Percentiles rank a stretch among this genome's conserved stretches.
These are phyloP conservation scores for Oehlia diaphana DNA, from an alignment of 192 early-diverging fungal species.

Conservation along the genomic window DNA sequence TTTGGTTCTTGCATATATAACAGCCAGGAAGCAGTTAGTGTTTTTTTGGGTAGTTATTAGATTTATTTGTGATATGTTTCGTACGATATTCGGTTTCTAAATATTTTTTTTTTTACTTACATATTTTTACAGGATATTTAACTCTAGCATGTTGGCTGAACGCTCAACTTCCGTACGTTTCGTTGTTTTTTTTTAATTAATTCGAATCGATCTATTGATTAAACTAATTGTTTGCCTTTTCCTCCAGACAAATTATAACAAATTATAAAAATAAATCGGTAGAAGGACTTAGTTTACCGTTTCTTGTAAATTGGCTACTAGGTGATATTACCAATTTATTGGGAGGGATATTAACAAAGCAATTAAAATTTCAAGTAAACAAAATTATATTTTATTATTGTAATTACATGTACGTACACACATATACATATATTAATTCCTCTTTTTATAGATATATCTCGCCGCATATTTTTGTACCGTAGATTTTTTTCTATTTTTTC, in stretches of 20 bases:
- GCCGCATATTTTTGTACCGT: conserved; percentile 50
- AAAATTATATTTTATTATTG: neutral
- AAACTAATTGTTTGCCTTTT: neutral
- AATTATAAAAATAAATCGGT: conserved; percentile 46
- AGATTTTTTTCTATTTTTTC: conserved; percentile 41
- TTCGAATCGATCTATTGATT: neutral
- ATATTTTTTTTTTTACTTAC: neutral
- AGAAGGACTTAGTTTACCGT: conserved; percentile 52
- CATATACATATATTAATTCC: neutral
- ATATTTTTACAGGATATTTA: conserved; percentile 44
- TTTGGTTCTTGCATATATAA: conserved; percentile 54
- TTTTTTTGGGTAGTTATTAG: conserved; percentile 35
- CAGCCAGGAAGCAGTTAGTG: conserved; percentile 38
- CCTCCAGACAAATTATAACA: conserved; percentile 43
- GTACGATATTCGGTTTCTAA: neutral
- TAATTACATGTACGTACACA: too few relatives aligned
- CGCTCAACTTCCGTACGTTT: conserved; percentile 70
- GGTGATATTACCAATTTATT: conserved; percentile 70
- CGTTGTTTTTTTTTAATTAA: neutral
- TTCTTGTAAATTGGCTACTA: conserved; percentile 64
- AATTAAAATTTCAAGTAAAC: conserved; percentile 74
- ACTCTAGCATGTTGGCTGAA: conserved; percentile 71
- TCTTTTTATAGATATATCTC: conserved; percentile 45
- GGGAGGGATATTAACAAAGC: conserved; percentile 69
- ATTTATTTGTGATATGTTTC: neutral